Conservation (phyloP, 1,139 yeast genomes). For the Zygosaccharomyces sapae region DNA sequence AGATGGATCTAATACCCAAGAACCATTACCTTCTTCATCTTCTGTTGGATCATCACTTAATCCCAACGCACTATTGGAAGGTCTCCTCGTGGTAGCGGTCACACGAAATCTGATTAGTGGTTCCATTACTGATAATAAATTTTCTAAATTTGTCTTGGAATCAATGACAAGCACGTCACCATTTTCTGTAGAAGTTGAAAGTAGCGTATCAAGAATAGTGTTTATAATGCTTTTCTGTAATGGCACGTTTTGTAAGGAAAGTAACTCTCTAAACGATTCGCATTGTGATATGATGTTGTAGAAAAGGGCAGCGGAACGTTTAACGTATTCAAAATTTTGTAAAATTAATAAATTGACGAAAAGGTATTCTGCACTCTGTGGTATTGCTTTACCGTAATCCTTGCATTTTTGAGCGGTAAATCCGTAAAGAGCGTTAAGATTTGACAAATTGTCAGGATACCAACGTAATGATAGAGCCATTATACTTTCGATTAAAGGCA, state of each 20-base stretch:
- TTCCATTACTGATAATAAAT: constrained; percentile 26
- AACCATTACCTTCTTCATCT: constrained; percentile 23
- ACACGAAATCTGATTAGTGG: constrained; percentile 18
- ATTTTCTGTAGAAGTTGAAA: constrained; percentile 3
- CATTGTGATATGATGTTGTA: constrained; percentile 23
- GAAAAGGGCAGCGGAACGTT: constrained; percentile 8
- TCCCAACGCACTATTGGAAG: constrained; percentile 1
- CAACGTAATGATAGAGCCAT: constrained; percentile 61
- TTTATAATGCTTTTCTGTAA: constrained; percentile 21
- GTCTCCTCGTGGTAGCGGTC: neutral
- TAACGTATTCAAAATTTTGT: constrained; percentile 10
- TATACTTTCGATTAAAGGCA: constrained; percentile 62
- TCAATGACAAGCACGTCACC: constrained; percentile 8
- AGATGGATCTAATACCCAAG: constrained; percentile 36
- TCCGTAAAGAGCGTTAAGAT: constrained; percentile 58
- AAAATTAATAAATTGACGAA: constrained; percentile 23
- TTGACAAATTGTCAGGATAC: constrained; percentile 58
- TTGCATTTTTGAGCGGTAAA: constrained; percentile 53
- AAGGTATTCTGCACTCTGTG: constrained; percentile 20
- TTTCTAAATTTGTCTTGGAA: constrained; percentile 25
- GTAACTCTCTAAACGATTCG: constrained; percentile 22
- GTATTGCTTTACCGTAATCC: constrained; percentile 30
- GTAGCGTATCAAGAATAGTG: constrained; percentile 18
- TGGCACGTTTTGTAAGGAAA: constrained; percentile 19
- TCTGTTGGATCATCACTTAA: constrained; percentile 19